A percentile compares a stretch with the other conserved stretches of the same genome.
Conservation (phyloP, 768 basidiomycete species). For the Suillus fuscotomentosus region DNA sequence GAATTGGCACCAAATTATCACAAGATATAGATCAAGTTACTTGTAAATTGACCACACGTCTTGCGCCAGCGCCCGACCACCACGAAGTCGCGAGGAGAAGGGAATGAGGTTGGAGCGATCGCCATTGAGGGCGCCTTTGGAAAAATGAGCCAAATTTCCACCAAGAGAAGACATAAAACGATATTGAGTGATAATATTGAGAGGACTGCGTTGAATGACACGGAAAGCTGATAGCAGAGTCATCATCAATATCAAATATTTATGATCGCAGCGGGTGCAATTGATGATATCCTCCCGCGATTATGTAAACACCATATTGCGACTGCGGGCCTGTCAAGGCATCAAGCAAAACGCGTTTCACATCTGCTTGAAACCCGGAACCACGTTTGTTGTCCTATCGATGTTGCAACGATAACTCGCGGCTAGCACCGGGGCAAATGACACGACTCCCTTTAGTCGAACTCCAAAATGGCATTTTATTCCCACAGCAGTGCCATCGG, state of each 20-base stretch:
- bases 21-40: constrained; percentile 33
- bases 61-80: constrained; percentile 74
- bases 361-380: too few species aligned
- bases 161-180: not conserved
- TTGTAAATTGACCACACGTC: constrained; percentile 95
- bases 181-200: not conserved
- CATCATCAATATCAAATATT: not conserved
- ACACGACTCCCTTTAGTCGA: too few species aligned
- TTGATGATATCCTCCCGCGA: too few species aligned
- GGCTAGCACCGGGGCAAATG: too few species aligned
- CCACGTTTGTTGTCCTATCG: too few species aligned
- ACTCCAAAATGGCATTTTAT: not conserved
- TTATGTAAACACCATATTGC: too few species aligned
- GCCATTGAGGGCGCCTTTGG: not conserved
- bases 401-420: too few species aligned
- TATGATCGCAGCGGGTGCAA: too few species aligned
- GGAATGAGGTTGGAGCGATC: constrained; percentile 57
- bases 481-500: not conserved
- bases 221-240: not conserved
- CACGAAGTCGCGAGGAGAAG: constrained; percentile 68
- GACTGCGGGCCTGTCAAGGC: too few species aligned
- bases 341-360: too few species aligned
- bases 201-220: not conserved
- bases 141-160: not conserved
- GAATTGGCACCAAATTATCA: constrained; percentile 2